These are phyloP conservation scores for Sparassis latifolia DNA, from an alignment of 1,284 basidiomycete species.

Conservation along the genomic window DNA sequence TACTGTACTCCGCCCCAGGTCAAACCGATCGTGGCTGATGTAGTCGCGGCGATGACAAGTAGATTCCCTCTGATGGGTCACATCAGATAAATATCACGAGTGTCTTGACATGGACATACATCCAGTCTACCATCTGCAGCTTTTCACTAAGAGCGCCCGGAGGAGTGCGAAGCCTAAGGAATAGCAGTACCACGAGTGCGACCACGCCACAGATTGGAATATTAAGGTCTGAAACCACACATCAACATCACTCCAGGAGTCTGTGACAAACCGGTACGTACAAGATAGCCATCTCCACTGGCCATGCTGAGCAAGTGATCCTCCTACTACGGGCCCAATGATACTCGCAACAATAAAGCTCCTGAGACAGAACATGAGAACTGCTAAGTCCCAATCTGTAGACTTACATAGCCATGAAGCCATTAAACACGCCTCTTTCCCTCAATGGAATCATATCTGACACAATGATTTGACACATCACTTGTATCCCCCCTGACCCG, in stretches of 20 bases:
- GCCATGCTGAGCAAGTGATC: constrained; percentile 10
- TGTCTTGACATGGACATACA: constrained; percentile 9
- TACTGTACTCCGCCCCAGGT: constrained; percentile 13
- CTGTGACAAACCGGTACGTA: constrained; percentile 1
- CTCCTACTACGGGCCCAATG: constrained; percentile 5
- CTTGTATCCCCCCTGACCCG: constrained; percentile 41
- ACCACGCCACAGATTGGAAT: constrained; percentile 8
- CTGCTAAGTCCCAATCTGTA: no score
- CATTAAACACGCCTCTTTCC: constrained; percentile 15
- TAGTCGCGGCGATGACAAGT: constrained; percentile 8
- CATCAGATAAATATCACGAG: not conserved
- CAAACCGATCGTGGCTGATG: constrained; percentile 5
- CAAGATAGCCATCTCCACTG: constrained; percentile 21
- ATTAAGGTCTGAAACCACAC: constrained; percentile 1
- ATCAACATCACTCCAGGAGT: no score
- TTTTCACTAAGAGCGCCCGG: constrained; percentile 20
- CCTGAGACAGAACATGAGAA: not conserved
- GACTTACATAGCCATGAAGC: constrained; percentile 13
- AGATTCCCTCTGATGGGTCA: constrained; percentile 5
- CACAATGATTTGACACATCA: constrained; percentile 21
- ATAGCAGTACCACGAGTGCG: constrained; percentile 4
- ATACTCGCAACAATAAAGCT: constrained; percentile 6
- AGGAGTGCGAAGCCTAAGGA: constrained; percentile 16
- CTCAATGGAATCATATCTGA: constrained; percentile 16
- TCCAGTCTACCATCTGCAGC: constrained; percentile 27